These are phyloP conservation scores for Gentiana macrophylla DNA, from an alignment of 257 asterid species.

Conservation along the genomic window DNA sequence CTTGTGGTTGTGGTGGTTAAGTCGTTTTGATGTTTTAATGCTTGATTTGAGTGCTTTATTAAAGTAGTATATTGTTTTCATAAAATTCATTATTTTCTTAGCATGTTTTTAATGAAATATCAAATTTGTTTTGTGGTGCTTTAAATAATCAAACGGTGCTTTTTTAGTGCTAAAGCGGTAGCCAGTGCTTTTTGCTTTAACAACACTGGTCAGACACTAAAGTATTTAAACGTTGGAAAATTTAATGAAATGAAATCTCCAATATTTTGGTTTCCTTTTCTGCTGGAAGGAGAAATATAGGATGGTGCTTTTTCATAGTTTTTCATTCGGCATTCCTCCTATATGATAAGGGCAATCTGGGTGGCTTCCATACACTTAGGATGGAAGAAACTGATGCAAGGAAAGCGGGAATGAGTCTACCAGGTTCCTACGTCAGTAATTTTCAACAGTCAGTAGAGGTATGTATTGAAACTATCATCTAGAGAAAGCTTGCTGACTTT, in stretches of 20 bases:
- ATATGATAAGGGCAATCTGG: conserved; percentile 12
- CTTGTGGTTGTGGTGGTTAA: no score
- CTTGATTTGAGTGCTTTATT: no score
- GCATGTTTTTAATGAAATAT: no score
- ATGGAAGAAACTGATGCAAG: neutral
- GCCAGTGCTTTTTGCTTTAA: no score
- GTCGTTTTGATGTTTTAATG: no score
- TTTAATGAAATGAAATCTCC: neutral
- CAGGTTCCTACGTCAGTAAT: no score
- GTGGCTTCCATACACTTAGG: conserved; percentile 6
- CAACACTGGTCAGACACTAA: neutral
- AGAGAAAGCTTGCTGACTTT: neutral
- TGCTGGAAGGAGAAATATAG: neutral
- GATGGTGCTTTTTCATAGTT: neutral
- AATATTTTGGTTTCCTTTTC: neutral
- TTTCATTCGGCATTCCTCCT: conserved; percentile 1
- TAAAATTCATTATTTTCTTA: no score
- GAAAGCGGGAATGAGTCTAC: no score
- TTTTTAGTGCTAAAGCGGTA: no score
- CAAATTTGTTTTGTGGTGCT: no score
- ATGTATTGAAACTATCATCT: neutral
- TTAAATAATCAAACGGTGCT: no score
- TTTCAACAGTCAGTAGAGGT: neutral
- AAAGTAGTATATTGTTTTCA: no score
- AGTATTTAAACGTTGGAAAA: neutral